Evolutionary conservation across 768 basidiomycete species (phyloP).

Genomic region (button mushroom (Agaricus bisporus)): DNA sequence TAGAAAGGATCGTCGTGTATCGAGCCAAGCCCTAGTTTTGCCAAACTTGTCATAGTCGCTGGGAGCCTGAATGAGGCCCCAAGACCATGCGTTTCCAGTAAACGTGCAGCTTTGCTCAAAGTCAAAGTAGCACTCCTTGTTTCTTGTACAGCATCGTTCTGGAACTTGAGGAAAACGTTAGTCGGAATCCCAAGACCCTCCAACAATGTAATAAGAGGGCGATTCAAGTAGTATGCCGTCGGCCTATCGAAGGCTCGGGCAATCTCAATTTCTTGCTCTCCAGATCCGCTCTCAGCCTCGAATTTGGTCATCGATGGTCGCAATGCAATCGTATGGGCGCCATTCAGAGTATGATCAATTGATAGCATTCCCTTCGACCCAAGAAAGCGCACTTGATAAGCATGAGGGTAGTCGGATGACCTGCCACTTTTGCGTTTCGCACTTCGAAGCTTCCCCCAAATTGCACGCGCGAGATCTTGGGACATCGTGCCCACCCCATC

Average conservation of each 20-base stretch:
- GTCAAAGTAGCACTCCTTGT: conserved; percentile 36
- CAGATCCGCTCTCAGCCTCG: conserved; percentile 25
- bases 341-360: conserved; percentile 47
- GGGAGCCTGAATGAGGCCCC: conserved; percentile 51
- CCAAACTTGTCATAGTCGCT: conserved; percentile 43
- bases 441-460: conserved; percentile 35
- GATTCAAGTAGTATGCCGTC: conserved; percentile 49
- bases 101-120: conserved; percentile 35
- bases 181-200: conserved; percentile 55
- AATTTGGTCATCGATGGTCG: conserved; percentile 70
- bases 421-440: conserved; percentile 28
- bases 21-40: conserved; percentile 38
- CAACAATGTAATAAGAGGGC: conserved; percentile 62
- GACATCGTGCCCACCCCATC: conserved; percentile 71
- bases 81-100: conserved; percentile 53
- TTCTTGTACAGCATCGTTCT: conserved; percentile 45
- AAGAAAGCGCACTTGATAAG: conserved; percentile 54
- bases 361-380: conserved; percentile 64
- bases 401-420: conserved; percentile 34
- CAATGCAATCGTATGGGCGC: conserved; percentile 39
- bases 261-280: conserved; percentile 49
- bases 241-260: conserved; percentile 60
- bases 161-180: conserved; percentile 45
- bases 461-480: conserved; percentile 41
- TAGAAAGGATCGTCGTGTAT: conserved; percentile 41